Conservation (phyloP, 257 asterid genomes). For the Mentha longifolia region DNA sequence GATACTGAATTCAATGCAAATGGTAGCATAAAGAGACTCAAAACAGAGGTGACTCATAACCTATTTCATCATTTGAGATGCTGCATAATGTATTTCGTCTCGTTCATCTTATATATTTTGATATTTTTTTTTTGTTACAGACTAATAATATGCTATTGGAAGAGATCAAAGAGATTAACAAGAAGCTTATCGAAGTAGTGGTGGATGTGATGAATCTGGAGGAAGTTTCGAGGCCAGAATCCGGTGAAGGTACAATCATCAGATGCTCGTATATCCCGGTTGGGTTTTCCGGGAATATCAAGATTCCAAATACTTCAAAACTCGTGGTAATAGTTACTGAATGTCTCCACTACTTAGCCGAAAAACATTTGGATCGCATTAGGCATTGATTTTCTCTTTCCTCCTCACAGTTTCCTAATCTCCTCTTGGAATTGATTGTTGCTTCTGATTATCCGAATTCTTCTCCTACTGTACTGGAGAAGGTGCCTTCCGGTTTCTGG, state of each 20-base stretch:
- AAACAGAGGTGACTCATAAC: slow-evolving; percentile 39
- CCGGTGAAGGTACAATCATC: slow-evolving; percentile 37
- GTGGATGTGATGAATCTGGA: slow-evolving; percentile 44
- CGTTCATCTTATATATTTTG: not conserved
- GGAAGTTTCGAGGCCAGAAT: slow-evolving; percentile 30
- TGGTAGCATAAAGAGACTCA: slow-evolving; percentile 32
- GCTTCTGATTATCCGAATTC: slow-evolving; percentile 49
- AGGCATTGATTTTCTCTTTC: not conserved
- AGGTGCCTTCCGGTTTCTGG: slow-evolving; percentile 38
- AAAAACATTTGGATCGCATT: slow-evolving; percentile 6
- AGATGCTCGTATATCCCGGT: slow-evolving; percentile 51
- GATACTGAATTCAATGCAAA: slow-evolving; percentile 21
- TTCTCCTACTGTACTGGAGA: slow-evolving; percentile 48
- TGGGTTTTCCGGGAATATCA: slow-evolving; percentile 30
- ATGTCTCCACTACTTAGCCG: not conserved
- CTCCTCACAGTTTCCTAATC: slow-evolving; percentile 49
- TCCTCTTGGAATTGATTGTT: slow-evolving; percentile 48
- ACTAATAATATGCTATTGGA: slow-evolving; percentile 36
- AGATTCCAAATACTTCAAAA: slow-evolving; percentile 28
- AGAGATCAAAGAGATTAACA: slow-evolving; percentile 56
- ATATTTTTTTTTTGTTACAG: slow-evolving; percentile 32
- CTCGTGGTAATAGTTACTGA: slow-evolving; percentile 37
- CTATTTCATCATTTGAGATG: not conserved
- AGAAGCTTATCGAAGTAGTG: slow-evolving; percentile 46
- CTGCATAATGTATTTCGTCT: not conserved